These are phyloP conservation scores for Yamadazyma membranifaciens DNA, from an alignment of 1,139 yeast genomes.

Conservation along the genomic window DNA sequence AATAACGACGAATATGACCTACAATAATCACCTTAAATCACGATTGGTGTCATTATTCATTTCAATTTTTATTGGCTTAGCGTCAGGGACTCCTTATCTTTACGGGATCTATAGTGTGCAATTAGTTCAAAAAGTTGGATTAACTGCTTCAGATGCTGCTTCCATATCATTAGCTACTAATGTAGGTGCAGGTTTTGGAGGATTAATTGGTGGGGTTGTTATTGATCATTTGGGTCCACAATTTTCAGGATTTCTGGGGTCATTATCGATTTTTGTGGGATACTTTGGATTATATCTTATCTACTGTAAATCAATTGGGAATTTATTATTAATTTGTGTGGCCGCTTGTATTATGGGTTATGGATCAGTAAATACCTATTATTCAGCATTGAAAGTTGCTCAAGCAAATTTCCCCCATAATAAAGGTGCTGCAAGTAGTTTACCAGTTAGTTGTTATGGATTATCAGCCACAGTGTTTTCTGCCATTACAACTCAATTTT, in stretches of 20 bases:
- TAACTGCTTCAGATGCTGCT: slow-evolving; percentile 62
- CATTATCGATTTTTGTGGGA: slow-evolving; percentile 45
- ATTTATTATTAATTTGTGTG: slow-evolving; percentile 29
- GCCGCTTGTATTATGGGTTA: slow-evolving; percentile 52
- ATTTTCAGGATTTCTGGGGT: slow-evolving; percentile 52
- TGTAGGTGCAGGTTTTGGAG: slow-evolving; percentile 66
- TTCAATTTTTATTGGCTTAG: slow-evolving; percentile 36
- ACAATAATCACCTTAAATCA: not conserved
- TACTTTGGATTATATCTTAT: slow-evolving; percentile 34
- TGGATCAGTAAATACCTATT: slow-evolving; percentile 65
- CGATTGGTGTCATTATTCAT: slow-evolving; percentile 17
- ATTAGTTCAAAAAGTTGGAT: slow-evolving; percentile 51
- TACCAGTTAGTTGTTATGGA: slow-evolving; percentile 60
- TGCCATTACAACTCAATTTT: slow-evolving; percentile 44
- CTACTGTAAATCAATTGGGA: slow-evolving; percentile 23
- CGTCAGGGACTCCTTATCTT: slow-evolving; percentile 69
- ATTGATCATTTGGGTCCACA: slow-evolving; percentile 63
- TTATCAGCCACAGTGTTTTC: slow-evolving; percentile 46
- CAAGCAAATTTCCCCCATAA: slow-evolving; percentile 69
- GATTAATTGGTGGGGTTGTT: slow-evolving; percentile 65
- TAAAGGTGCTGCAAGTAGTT: slow-evolving; percentile 67
- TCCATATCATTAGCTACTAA: slow-evolving; percentile 60
- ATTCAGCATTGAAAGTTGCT: slow-evolving; percentile 65
- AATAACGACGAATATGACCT: not conserved
- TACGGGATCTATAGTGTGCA: slow-evolving; percentile 77